These are phyloP conservation scores for Ocimum tenuiflorum DNA, from an alignment of 257 asterid genomes.

Conservation along the genomic window DNA sequence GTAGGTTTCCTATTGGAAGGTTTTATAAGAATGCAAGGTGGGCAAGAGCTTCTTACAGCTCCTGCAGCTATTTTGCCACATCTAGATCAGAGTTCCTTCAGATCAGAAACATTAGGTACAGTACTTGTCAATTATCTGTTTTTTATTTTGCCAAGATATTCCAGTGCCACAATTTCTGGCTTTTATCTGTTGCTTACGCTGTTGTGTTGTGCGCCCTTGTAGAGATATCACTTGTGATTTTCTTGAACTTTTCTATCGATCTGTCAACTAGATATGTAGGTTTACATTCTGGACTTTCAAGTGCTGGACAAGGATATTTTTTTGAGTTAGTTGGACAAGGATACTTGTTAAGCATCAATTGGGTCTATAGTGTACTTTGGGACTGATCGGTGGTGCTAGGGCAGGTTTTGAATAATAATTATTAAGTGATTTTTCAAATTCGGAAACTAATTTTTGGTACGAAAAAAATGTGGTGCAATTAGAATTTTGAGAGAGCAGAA, in stretches of 20 bases:
- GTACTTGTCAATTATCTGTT: not conserved
- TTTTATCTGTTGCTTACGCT: not conserved
- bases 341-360: not conserved
- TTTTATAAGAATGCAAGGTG: conserved; percentile 54
- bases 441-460: not conserved
- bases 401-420: not conserved
- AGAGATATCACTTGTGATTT: not conserved
- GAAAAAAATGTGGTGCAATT: too few species aligned
- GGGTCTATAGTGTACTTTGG: not conserved
- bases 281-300: not conserved
- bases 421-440: too few species aligned
- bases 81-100: conserved; percentile 42
- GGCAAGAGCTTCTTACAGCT: conserved; percentile 50
- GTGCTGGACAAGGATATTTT: conserved; percentile 1
- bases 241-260: not conserved
- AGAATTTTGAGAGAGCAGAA: too few species aligned
- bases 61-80: conserved; percentile 61
- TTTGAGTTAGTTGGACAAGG: too few species aligned
- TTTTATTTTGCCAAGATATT: not conserved
- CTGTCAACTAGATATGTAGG: not conserved
- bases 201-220: not conserved
- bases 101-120: conserved; percentile 57
- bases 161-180: not conserved
- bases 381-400: not conserved
- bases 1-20: conserved; percentile 90